Evolutionary conservation across 495 filamentous ascomycete species (phyloP).

Genomic region (Amphirosellinia nigrospora): DNA sequence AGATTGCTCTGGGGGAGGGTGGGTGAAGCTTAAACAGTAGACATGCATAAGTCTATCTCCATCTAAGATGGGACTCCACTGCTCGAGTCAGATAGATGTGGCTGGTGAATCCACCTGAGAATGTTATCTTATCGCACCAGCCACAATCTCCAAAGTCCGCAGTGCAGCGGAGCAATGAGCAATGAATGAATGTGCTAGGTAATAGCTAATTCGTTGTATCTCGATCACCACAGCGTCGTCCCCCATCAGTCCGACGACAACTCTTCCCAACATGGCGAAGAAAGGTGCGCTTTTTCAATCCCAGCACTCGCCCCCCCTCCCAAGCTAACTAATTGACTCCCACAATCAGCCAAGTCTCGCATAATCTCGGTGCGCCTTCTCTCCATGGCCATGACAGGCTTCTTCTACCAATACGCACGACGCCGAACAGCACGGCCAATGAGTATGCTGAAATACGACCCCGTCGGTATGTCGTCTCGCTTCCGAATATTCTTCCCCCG

Average conservation of each 20-base stretch:
- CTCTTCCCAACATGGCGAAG: constrained; percentile 29
- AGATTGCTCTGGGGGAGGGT: too few species aligned
- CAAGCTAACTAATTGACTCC: constrained; percentile 24
- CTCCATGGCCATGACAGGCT: constrained; percentile 98
- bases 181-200: background rate
- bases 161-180: background rate
- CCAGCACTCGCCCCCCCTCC: background rate
- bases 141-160: constrained; percentile 14
- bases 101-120: background rate
- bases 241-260: constrained; percentile 16
- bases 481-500: too few species aligned
- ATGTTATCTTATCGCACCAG: constrained; percentile 15
- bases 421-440: constrained; percentile 81
- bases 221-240: constrained; percentile 15
- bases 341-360: constrained; percentile 79
- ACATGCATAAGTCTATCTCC: background rate
- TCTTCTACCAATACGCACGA: constrained; percentile 86
- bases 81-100: background rate
- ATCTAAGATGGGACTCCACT: too few species aligned
- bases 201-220: background rate
- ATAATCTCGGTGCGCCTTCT: constrained; percentile 91
- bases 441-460: constrained; percentile 99
- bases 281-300: constrained; percentile 5
- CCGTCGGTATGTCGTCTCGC: constrained; percentile 74
- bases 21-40: background rate